A percentile compares a stretch with the other conserved stretches of the same genome.
These are phyloP conservation scores for Penicillium canariense DNA, from an alignment of 495 filamentous ascomycete genomes.

Conservation along the genomic window DNA sequence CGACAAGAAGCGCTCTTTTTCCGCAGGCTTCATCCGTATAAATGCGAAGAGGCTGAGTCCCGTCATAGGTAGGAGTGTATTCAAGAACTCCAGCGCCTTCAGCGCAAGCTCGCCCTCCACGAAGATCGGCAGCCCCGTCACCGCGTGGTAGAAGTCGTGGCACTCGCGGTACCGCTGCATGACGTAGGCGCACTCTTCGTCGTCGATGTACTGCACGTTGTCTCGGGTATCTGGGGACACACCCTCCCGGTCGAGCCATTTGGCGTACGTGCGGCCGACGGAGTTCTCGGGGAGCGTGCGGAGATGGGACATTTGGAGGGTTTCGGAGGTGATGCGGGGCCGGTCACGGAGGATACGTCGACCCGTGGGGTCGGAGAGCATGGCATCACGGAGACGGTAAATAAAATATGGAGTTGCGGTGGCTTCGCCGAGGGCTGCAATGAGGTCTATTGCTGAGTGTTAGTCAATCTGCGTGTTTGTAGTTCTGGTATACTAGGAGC, in stretches of 20 bases:
- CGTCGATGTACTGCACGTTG: slow-evolving; percentile 83
- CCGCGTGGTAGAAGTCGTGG: slow-evolving; percentile 97
- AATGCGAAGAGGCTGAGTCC: slow-evolving; percentile 73
- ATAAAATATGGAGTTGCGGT: slow-evolving; percentile 96
- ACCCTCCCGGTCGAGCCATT: slow-evolving; percentile 88
- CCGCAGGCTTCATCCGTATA: slow-evolving; percentile 69
- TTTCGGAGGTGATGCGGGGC: slow-evolving; percentile 80
- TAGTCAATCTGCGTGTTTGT: not conserved
- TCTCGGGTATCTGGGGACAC: slow-evolving; percentile 88
- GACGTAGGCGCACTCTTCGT: slow-evolving; percentile 93
- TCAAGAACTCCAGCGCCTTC: slow-evolving; percentile 95
- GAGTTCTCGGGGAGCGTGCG: slow-evolving; percentile 68
- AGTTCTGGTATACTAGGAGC: not conserved
- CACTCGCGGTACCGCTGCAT: slow-evolving; percentile 98
- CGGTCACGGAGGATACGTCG: slow-evolving; percentile 88
- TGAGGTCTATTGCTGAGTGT: slow-evolving; percentile 64
- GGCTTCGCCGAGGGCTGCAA: slow-evolving; percentile 88
- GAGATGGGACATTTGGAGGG: slow-evolving; percentile 67
- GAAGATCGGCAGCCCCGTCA: slow-evolving; percentile 89
- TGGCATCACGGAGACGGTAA: slow-evolving; percentile 82
- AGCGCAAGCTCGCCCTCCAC: slow-evolving; percentile 91
- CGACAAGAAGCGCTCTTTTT: slow-evolving; percentile 67
- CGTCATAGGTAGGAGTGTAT: slow-evolving; percentile 93
- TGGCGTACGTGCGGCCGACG: slow-evolving; percentile 80
- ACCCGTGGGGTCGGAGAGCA: slow-evolving; percentile 81